Evolutionary conservation across 306 rosid genomes (phyloP), one percentile per base, ranked within the genome.

Genomic region (Cicer judaicum): DNA sequence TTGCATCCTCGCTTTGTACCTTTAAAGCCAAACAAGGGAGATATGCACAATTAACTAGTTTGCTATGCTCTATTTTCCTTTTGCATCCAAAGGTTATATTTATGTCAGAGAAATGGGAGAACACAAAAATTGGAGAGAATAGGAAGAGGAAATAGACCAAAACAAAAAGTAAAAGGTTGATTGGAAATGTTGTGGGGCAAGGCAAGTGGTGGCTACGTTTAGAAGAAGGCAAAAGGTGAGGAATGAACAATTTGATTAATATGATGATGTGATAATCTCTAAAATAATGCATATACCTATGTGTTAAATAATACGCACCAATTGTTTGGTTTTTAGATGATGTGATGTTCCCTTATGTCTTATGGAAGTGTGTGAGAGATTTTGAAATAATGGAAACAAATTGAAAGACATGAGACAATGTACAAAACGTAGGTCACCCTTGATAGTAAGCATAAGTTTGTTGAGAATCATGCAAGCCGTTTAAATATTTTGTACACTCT

Each of bases 111-210:
- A 43, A 56, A 21, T 68, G 18, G 50, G 53, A 70, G 66, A 75
- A 67, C 24, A n/a, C 44, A 15, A 8, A 34, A 8, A 36, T n/a
- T 68, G 62, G 74, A 29, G 50, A 40, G 18, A 49, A 50, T 64
- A 47, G 15, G 65, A 16, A 11, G 29, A 43, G 7, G 41, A 46
- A 68, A 62, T 15, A 59, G 64, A 77, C 19, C 29, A 71, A 71
- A 21, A 29, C 46, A 11, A 12, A 14, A 68, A 68, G 61, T 66
- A 62, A 53, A 83, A 59, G 79, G 34, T 40, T 48, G 79, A 79
- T 75, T 83, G 42, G 69, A 64, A 70, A 70, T 78, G 64, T 49
- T 29, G 49, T 50, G 79, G 85, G 82, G 66, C 78, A 72, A 54
- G 82, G 61, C 78, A 77, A 54, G 82, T 77, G 62, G 61, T 3